A percentile compares a stretch with the other conserved stretches of the same genome.
Evolutionary conservation across 345 rosid genomes (phyloP).

Genomic region (Arabidopsis arenosa): DNA sequence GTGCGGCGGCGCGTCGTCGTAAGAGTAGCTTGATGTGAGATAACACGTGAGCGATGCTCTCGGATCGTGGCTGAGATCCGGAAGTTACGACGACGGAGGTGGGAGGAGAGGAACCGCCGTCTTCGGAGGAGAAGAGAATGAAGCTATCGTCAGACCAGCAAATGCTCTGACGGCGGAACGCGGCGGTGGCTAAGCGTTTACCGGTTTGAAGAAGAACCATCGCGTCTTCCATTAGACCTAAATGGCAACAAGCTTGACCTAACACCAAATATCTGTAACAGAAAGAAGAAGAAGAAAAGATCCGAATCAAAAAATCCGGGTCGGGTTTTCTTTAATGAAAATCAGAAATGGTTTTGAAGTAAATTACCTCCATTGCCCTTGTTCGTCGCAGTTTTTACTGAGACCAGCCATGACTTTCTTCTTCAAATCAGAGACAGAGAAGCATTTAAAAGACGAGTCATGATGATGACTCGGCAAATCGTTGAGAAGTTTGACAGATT

Average conservation of each 20-base stretch:
- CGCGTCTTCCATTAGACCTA: conserved; percentile 98
- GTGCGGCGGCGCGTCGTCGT: conserved; percentile 89
- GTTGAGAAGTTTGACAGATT: conserved; percentile 61
- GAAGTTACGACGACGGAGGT: conserved; percentile 45
- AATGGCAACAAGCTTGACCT: conserved; percentile 95
- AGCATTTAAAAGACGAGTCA: conserved; percentile 76
- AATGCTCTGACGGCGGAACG: conserved; percentile 91
- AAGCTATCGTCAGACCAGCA: conserved; percentile 93
- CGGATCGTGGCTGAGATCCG: conserved; percentile 70
- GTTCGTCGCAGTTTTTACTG: conserved; percentile 69
- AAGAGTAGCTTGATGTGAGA: conserved; percentile 84
- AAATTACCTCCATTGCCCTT: conserved; percentile 91
- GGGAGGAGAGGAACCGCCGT: conserved; percentile 42
- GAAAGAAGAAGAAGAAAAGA: conserved; percentile 6
- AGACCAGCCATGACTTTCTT: conserved; percentile 91
- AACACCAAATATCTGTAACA: conserved; percentile 73
- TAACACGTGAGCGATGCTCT: conserved; percentile 69
- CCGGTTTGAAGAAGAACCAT: conserved; percentile 97
- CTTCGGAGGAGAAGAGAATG: conserved; percentile 51
- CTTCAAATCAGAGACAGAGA: conserved; percentile 89
- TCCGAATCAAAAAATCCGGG: conserved; percentile 38
- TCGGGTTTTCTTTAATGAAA: neutral
- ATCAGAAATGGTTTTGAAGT: no score
- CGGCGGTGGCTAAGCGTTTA: conserved; percentile 92
- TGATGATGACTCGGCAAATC: conserved; percentile 54